Evolutionary conservation across 2,329 filamentous ascomycete genomes (phyloP).

Genomic region (Herpotrichia juniperi): DNA sequence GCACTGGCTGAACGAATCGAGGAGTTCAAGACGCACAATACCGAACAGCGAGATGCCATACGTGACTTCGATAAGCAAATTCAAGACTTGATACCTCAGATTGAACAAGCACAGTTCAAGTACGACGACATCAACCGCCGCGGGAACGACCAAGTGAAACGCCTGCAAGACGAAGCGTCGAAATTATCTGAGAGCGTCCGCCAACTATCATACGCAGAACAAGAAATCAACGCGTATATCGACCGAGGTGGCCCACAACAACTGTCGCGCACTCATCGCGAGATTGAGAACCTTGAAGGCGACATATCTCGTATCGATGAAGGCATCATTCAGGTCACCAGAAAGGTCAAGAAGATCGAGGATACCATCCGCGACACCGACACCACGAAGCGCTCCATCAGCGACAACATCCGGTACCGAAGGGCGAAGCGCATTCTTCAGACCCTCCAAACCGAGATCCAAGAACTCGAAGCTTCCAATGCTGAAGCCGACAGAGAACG

Average conservation of each 20-base stretch:
- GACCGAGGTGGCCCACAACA: slow-evolving; percentile 75
- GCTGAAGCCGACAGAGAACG: slow-evolving; percentile 82
- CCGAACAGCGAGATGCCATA: slow-evolving; percentile 72
- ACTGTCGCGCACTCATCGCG: slow-evolving; percentile 71
- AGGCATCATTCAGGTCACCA: slow-evolving; percentile 70
- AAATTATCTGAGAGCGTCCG: slow-evolving; percentile 75
- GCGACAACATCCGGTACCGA: slow-evolving; percentile 86
- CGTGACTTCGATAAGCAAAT: slow-evolving; percentile 74
- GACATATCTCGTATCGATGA: slow-evolving; percentile 69
- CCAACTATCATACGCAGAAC: slow-evolving; percentile 76
- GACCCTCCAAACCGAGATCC: slow-evolving; percentile 71
- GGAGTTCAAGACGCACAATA: slow-evolving; percentile 71
- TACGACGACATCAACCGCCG: slow-evolving; percentile 78
- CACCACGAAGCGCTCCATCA: slow-evolving; percentile 83
- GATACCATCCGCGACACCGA: slow-evolving; percentile 80
- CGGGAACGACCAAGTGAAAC: slow-evolving; percentile 74
- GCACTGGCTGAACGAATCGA: slow-evolving; percentile 74
- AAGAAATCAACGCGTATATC: slow-evolving; percentile 80
- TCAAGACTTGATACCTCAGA: slow-evolving; percentile 74
- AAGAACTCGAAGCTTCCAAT: slow-evolving; percentile 76
- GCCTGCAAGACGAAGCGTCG: slow-evolving; percentile 72
- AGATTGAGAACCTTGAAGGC: slow-evolving; percentile 71
- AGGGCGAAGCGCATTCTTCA: slow-evolving; percentile 74
- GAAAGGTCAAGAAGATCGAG: slow-evolving; percentile 77
- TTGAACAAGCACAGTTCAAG: slow-evolving; percentile 75